Conservation (phyloP, 768 basidiomycete species). For the Leccinellum rugosiceps region DNA sequence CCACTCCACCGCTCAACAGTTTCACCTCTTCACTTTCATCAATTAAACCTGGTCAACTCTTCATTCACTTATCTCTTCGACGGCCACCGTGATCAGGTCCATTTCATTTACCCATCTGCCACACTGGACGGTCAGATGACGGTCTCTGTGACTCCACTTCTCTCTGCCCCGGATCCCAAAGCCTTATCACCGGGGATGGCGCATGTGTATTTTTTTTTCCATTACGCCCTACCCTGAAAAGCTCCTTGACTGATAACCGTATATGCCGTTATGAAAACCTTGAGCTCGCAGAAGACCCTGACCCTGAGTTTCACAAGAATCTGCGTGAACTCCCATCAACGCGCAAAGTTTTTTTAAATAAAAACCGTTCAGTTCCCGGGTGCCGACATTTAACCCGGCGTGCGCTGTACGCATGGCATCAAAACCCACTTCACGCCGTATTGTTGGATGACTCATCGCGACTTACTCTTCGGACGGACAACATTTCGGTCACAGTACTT, state of each 20-base stretch:
- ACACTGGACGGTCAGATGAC: background rate
- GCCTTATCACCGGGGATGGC: background rate
- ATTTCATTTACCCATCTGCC: background rate
- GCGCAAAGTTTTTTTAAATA: background rate
- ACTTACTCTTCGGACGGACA: background rate
- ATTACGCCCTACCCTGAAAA: background rate
- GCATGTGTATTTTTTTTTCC: background rate
- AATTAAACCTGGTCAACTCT: background rate
- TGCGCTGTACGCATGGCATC: slow-evolving; percentile 15
- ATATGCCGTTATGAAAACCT: slow-evolving; percentile 8
- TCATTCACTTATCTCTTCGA: too few species aligned
- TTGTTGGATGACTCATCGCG: background rate
- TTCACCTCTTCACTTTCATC: background rate
- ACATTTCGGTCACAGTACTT: background rate
- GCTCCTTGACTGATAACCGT: background rate
- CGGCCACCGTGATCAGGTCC: background rate
- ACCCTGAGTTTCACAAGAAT: slow-evolving; percentile 13
- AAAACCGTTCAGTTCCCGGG: background rate
- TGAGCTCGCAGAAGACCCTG: slow-evolving; percentile 17
- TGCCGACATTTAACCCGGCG: slow-evolving; percentile 1
- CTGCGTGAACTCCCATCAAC: background rate
- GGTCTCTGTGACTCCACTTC: too few species aligned
- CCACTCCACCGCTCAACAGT: background rate
- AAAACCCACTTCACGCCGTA: background rate
- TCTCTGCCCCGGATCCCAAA: background rate